phyloP scores from a whole-genome alignment of 225 moss, liverwort and hornwort species.

The Pleurozium schreberi region DNA sequence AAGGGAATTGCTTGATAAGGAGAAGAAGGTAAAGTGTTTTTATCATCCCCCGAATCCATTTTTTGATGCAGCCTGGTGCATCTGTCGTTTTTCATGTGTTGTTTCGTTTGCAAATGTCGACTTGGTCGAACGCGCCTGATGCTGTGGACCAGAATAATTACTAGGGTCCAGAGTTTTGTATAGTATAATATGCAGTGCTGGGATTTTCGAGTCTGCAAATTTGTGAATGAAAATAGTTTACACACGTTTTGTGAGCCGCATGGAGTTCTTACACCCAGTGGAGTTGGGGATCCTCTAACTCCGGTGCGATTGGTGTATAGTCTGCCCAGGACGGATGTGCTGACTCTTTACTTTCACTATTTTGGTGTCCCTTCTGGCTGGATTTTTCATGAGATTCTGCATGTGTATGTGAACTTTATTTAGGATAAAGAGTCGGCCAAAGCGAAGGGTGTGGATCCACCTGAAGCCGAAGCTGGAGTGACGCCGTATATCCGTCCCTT shows the following conservation, averaged over 20 bases:
- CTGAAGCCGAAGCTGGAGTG: slow-evolving; percentile 60
- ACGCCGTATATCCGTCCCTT: slow-evolving; percentile 77
- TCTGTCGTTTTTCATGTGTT: background rate
- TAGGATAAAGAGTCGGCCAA: slow-evolving; percentile 70
- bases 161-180: no score
- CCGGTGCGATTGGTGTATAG: background rate
- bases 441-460: slow-evolving; percentile 61
- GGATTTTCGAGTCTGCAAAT: background rate
- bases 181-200: background rate
- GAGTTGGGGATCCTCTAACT: background rate
- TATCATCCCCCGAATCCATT: background rate
- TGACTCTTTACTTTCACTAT: background rate
- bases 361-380: background rate
- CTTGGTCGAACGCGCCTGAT: no score
- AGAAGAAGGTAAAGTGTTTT: slow-evolving; percentile 58
- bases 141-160: background rate
- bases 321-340: background rate
- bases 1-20: slow-evolving; percentile 82
- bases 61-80: background rate
- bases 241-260: background rate
- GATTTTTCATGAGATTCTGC: background rate
- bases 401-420: background rate
- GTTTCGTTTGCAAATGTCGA: background rate
- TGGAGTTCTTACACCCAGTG: background rate
- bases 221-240: background rate